phyloP scores from a whole-genome alignment of 2,329 filamentous ascomycete species.

The Cercospora janseana region DNA sequence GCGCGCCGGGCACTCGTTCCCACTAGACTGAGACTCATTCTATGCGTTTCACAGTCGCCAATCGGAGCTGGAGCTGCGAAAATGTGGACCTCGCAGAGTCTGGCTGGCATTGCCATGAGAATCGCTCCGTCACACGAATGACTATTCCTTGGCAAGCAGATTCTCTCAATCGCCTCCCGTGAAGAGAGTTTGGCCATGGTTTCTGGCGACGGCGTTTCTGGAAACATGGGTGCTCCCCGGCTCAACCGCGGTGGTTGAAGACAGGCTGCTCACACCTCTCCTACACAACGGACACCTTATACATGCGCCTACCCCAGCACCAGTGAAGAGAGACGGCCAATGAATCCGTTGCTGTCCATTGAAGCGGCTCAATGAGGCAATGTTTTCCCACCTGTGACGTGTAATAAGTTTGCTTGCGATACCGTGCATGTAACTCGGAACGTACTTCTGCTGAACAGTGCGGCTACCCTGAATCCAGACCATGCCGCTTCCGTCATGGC shows the following conservation, averaged over 20 bases:
- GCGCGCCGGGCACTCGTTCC: neutral
- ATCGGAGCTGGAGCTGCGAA: too few species aligned
- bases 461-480: conserved; percentile 2
- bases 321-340: neutral
- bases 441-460: neutral
- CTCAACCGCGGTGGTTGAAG: neutral
- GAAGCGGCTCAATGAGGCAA: conserved; percentile 8
- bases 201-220: too few species aligned
- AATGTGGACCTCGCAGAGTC: too few species aligned
- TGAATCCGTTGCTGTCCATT: conserved; percentile 4
- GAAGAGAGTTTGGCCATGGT: neutral
- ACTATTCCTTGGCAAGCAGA: conserved; percentile 1
- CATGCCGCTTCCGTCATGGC: neutral
- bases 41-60: neutral
- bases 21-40: conserved; percentile 2
- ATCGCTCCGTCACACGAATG: too few species aligned
- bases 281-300: neutral
- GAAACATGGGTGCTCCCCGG: neutral
- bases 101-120: too few species aligned
- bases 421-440: conserved; percentile 5
- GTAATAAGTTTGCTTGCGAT: neutral
- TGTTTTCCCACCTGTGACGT: conserved; percentile 11
- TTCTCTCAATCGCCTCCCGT: too few species aligned
- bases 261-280: neutral
- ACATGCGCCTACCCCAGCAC: neutral